Percentiles rank a stretch among this genome's conserved stretches.
Evolutionary conservation across 2,329 filamentous ascomycete genomes (phyloP).

Genomic region (Colletotrichum cereale): DNA sequence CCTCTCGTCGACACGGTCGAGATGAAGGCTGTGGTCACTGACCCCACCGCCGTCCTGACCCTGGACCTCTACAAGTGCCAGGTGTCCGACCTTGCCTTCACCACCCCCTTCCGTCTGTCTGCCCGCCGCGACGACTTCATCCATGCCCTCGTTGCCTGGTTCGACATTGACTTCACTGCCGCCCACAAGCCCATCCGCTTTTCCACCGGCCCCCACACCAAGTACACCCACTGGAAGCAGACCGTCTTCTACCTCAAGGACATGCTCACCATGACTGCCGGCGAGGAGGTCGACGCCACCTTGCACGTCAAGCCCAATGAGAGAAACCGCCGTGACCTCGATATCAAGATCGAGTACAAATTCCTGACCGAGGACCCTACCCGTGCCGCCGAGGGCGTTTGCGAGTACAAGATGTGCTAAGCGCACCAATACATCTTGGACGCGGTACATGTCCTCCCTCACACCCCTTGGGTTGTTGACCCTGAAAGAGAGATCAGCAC

Average conservation of each 20-base stretch:
- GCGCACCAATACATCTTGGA: neutral
- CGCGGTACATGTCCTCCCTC: neutral
- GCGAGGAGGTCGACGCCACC: constrained; percentile 80
- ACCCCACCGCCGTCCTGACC: constrained; percentile 85
- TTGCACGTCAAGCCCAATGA: constrained; percentile 89
- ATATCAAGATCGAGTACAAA: constrained; percentile 88
- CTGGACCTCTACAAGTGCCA: constrained; percentile 95
- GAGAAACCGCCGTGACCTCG: constrained; percentile 94
- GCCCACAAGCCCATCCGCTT: constrained; percentile 99
- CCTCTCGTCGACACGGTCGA: constrained; percentile 98
- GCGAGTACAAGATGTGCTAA: constrained; percentile 85
- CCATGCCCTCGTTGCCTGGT: constrained; percentile 97
- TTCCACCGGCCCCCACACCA: constrained; percentile 96
- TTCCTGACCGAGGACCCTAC: constrained; percentile 81
- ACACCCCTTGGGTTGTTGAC: neutral
- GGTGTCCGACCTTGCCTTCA: constrained; percentile 85
- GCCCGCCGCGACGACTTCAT: constrained; percentile 92
- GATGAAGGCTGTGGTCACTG: constrained; percentile 95
- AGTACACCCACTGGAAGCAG: constrained; percentile 99
- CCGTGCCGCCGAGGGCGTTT: constrained; percentile 76
- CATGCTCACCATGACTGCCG: constrained; percentile 89
- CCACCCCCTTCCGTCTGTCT: constrained; percentile 79
- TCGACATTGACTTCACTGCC: constrained; percentile 97
- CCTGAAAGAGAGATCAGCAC: neutral
- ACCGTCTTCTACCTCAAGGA: constrained; percentile 98